Percentiles rank a stretch among this genome's conserved stretches.
These are phyloP conservation scores for Phytophthora agathidicida DNA, from an alignment of 352 stramenopile genomes.

Conservation along the genomic window DNA sequence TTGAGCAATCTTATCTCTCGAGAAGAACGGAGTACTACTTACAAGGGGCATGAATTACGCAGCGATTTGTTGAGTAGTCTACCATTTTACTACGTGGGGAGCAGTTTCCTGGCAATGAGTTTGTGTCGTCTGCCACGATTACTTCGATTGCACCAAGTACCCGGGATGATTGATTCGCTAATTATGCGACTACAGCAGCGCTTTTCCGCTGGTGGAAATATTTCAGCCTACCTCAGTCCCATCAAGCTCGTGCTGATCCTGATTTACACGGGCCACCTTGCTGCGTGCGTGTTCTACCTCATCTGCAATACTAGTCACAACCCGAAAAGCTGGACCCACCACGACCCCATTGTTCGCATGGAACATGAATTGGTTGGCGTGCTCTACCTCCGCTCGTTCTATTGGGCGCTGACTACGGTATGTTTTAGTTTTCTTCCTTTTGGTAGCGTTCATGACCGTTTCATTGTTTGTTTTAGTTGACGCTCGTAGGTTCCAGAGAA, in stretches of 20 bases:
- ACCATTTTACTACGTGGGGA: conserved; percentile 72
- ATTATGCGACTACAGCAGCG: conserved; percentile 74
- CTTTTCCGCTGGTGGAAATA: conserved; percentile 55
- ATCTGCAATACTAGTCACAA: conserved; percentile 73
- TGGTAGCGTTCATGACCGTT: background rate
- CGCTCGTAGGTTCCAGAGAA: conserved; percentile 69
- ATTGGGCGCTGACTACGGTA: conserved; percentile 81
- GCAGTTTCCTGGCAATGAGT: conserved; percentile 58
- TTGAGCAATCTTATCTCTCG: conserved; percentile 60
- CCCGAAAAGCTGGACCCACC: conserved; percentile 65
- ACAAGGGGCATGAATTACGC: conserved; percentile 43
- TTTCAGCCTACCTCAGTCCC: conserved; percentile 69
- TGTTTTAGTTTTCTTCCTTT: background rate
- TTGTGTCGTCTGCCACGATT: conserved; percentile 64
- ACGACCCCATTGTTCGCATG: conserved; percentile 76
- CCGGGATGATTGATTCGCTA: conserved; percentile 57
- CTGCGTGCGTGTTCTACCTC: conserved; percentile 71
- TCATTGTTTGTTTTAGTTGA: conserved; percentile 43
- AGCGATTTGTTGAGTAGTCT: conserved; percentile 53
- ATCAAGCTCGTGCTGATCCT: conserved; percentile 71
- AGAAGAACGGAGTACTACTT: conserved; percentile 48
- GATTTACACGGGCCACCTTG: conserved; percentile 67
- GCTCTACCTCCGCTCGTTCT: conserved; percentile 75
- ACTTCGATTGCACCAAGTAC: conserved; percentile 48
- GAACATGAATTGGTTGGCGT: conserved; percentile 54